These are phyloP conservation scores for Umbelopsis isabellina DNA, from an alignment of 192 early-diverging fungal species.

Conservation along the genomic window DNA sequence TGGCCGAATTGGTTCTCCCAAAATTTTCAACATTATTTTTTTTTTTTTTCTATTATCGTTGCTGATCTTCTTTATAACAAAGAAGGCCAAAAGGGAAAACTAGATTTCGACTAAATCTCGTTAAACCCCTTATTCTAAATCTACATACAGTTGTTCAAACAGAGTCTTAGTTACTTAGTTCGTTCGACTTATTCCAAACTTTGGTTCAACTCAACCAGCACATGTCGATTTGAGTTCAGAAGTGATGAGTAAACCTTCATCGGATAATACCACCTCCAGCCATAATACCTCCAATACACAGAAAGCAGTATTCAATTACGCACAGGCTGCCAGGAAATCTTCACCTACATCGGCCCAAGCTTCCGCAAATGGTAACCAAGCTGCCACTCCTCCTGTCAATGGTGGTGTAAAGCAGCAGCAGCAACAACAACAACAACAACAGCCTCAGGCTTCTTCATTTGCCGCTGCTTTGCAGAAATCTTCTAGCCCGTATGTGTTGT, in stretches of 20 bases:
- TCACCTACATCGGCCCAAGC: conserved; percentile 7
- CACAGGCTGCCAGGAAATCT: conserved; percentile 39
- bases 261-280: conserved; percentile 22
- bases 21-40: conserved; percentile 17
- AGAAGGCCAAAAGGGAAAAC: conserved; percentile 1
- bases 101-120: not conserved
- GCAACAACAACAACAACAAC: conserved; percentile 20
- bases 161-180: too few relatives aligned
- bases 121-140: too few relatives aligned
- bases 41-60: conserved; percentile 17
- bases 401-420: conserved; percentile 13
- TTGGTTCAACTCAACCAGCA: conserved; percentile 11
- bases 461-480: conserved; percentile 28
- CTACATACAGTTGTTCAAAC: conserved; percentile 2
- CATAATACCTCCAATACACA: conserved; percentile 19
- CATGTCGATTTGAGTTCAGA: conserved; percentile 19
- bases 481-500: conserved; percentile 24
- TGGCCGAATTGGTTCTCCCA: not conserved
- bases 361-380: not conserved
- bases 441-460: conserved; percentile 29
- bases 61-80: conserved; percentile 16
- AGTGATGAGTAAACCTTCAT: conserved; percentile 23
- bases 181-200: not conserved
- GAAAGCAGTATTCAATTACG: conserved; percentile 42
- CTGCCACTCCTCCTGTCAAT: conserved; percentile 13